A percentile compares a stretch with the other conserved stretches of the same genome.
Evolutionary conservation across 352 stramenopile genomes (phyloP).

Genomic region (Phytophthora multivora): DNA sequence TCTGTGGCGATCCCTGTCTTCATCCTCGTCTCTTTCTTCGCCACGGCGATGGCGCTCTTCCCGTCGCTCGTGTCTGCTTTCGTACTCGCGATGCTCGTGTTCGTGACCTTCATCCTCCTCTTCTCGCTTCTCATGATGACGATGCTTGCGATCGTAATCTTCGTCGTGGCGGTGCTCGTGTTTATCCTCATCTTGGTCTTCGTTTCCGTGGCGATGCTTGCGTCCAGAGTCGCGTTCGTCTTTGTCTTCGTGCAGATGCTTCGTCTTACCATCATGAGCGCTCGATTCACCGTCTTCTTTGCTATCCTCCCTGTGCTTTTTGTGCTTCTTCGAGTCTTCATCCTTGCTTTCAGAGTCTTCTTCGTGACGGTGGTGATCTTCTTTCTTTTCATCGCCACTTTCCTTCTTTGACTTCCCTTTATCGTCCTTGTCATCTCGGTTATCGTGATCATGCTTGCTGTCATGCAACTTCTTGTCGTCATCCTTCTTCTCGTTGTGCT

Average conservation of each 20-base stretch:
- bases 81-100: neutral
- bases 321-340: slow-evolving; percentile 13
- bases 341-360: slow-evolving; percentile 1
- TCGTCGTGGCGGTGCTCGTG: neutral
- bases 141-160: neutral
- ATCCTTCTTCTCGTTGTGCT: slow-evolving; percentile 12
- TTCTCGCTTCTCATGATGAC: slow-evolving; percentile 7
- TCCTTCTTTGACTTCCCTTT: slow-evolving; percentile 4
- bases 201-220: slow-evolving; percentile 12
- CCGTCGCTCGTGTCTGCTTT: neutral
- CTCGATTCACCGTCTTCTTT: slow-evolving; percentile 2
- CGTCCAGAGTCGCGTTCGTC: neutral
- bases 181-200: slow-evolving; percentile 2
- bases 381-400: slow-evolving; percentile 13
- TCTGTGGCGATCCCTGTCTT: neutral
- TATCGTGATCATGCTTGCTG: slow-evolving; percentile 1
- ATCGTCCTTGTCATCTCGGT: slow-evolving; percentile 14
- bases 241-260: slow-evolving; percentile 9
- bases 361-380: slow-evolving; percentile 4
- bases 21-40: slow-evolving; percentile 1
- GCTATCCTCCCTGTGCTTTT: neutral
- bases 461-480: slow-evolving; percentile 13
- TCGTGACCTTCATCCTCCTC: slow-evolving; percentile 1
- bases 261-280: neutral
- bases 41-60: slow-evolving; percentile 1